Conservation (phyloP, 225 moss, liverwort and hornwort species). For the Rhytidiadelphus loreus region DNA sequence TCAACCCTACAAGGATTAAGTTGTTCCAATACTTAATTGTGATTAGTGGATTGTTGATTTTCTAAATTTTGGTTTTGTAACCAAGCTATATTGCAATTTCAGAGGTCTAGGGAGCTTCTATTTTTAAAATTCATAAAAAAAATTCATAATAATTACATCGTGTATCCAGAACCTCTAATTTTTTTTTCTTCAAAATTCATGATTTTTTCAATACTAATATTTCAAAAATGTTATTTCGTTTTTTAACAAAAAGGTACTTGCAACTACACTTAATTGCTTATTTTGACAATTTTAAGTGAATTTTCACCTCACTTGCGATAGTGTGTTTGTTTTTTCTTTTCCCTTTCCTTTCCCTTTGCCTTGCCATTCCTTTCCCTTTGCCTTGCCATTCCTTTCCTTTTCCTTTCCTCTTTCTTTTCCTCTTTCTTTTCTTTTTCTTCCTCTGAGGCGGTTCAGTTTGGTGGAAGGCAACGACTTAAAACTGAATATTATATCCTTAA, state of each 20-base stretch:
- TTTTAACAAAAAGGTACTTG: background rate
- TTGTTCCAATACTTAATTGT: rapidly evolving
- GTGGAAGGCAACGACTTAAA: background rate
- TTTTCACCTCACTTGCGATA: background rate
- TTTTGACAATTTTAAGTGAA: rapidly evolving
- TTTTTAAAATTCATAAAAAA: background rate
- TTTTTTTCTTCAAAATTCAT: background rate
- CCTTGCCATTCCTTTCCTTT: background rate
- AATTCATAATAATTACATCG: background rate
- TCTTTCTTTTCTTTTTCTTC: too few species aligned
- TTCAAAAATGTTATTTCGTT: background rate
- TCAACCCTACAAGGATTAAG: too few species aligned
- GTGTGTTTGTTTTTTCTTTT: background rate
- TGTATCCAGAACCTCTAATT: rapidly evolving
- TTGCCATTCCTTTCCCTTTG: too few species aligned
- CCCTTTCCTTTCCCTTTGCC: too few species aligned
- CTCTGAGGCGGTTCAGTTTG: background rate
- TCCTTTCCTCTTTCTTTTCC: background rate
- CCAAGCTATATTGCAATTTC: rapidly evolving
- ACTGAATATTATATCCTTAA: background rate
- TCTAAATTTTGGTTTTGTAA: rapidly evolving
- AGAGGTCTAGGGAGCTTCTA: rapidly evolving
- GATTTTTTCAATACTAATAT: background rate
- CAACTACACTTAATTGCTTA: background rate
- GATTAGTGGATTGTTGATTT: rapidly evolving